These are phyloP conservation scores for Scedosporium aurantiacum DNA, from an alignment of 2,329 filamentous ascomycete genomes.

Conservation along the genomic window DNA sequence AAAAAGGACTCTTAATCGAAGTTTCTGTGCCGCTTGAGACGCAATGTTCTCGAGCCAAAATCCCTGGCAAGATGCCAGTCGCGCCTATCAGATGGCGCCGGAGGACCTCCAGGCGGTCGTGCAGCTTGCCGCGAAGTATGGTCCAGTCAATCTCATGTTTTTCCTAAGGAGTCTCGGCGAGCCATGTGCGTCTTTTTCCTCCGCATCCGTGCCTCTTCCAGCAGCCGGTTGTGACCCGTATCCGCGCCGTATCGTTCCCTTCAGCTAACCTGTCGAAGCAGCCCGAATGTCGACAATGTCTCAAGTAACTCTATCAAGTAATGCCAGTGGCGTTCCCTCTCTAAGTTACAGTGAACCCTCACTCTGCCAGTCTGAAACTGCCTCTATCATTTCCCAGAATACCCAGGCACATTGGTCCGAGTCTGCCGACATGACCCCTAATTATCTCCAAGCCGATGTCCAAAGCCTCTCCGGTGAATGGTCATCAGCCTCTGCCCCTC, in stretches of 20 bases:
- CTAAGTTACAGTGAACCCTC: conserved; percentile 30
- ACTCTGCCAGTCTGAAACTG: conserved; percentile 26
- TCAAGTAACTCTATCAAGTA: conserved; percentile 28
- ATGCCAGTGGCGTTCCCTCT: conserved; percentile 24
- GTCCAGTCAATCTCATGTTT: conserved; percentile 12
- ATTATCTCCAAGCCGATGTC: conserved; percentile 22
- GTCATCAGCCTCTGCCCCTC: conserved; percentile 8
- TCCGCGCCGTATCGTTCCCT: background rate
- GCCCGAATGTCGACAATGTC: conserved; percentile 28
- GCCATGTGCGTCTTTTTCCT: background rate
- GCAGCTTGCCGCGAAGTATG: conserved; percentile 10
- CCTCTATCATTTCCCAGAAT: conserved; percentile 25
- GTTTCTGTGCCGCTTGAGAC: background rate
- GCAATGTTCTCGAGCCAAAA: conserved; percentile 10
- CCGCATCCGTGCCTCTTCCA: background rate
- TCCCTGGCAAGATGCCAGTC: conserved; percentile 9
- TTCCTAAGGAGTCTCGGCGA: conserved; percentile 10
- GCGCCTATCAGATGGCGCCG: conserved; percentile 10
- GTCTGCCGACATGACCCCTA: conserved; percentile 19
- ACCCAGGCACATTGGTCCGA: conserved; percentile 24
- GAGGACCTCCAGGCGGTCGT: conserved; percentile 9
- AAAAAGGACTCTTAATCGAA: background rate
- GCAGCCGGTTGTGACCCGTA: background rate
- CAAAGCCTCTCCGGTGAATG: conserved; percentile 2
- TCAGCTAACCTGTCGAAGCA: conserved; percentile 10